These are phyloP conservation scores for Candida nonsorbophila DNA, from an alignment of 805 yeast genomes.

Conservation along the genomic window DNA sequence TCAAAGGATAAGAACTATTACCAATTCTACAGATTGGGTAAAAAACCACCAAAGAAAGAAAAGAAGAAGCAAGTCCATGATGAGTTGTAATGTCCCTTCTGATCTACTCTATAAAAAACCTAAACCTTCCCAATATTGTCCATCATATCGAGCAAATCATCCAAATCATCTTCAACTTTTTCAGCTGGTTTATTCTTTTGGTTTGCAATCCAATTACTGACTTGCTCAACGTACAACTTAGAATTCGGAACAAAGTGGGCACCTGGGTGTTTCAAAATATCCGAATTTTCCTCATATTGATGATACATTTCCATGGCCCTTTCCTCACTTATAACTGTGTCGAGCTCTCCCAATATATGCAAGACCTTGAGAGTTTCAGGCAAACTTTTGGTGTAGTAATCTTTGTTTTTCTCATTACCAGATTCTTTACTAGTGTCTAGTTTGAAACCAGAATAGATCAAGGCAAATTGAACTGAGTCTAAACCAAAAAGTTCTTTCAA, in stretches of 20 bases:
- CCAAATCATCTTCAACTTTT: slow-evolving; percentile 12
- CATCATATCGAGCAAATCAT: slow-evolving; percentile 35
- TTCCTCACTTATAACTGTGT: slow-evolving; percentile 75
- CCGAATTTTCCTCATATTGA: slow-evolving; percentile 38
- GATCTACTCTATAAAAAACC: not conserved
- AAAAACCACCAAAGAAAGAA: slow-evolving; percentile 10
- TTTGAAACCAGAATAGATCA: slow-evolving; percentile 66
- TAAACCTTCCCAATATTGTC: slow-evolving; percentile 19
- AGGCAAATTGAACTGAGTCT: slow-evolving; percentile 56
- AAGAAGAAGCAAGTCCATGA: slow-evolving; percentile 13
- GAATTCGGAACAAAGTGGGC: slow-evolving; percentile 96
- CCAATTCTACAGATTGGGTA: slow-evolving; percentile 25
- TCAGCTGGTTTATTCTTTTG: slow-evolving; percentile 8
- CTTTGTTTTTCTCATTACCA: slow-evolving; percentile 19
- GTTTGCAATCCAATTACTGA: slow-evolving; percentile 32
- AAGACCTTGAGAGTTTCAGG: slow-evolving; percentile 29
- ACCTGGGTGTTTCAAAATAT: slow-evolving; percentile 82
- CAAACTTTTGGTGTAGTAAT: slow-evolving; percentile 15
- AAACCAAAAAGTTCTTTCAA: slow-evolving; percentile 49
- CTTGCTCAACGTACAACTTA: slow-evolving; percentile 41
- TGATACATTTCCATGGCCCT: slow-evolving; percentile 58
- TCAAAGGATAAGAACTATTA: slow-evolving; percentile 24
- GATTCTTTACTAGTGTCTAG: slow-evolving; percentile 19
- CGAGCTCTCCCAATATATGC: slow-evolving; percentile 82
- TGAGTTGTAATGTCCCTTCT: slow-evolving; percentile 14